Evolutionary conservation across 2,329 filamentous ascomycete species (phyloP).

Genomic region (Sarocladium oryzae): DNA sequence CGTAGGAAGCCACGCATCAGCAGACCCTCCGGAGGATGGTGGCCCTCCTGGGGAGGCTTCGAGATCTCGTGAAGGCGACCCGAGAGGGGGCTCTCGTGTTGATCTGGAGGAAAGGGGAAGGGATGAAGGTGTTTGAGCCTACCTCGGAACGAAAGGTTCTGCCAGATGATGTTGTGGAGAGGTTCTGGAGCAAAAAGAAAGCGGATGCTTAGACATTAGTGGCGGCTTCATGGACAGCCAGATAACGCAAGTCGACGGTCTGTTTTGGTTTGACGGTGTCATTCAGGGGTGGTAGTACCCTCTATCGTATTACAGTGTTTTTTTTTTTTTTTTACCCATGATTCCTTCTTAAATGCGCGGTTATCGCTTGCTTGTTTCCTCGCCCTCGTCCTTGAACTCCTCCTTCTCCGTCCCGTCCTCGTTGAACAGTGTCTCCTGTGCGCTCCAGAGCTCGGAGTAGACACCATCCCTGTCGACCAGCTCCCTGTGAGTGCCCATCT

Average conservation of each 20-base stretch:
- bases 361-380: neutral
- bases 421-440: conserved; percentile 55
- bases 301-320: too few species aligned
- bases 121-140: neutral
- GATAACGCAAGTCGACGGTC: too few species aligned
- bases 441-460: conserved; percentile 87
- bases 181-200: neutral
- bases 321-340: too few species aligned
- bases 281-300: too few species aligned
- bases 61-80: neutral
- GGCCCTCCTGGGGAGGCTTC: neutral
- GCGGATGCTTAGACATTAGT: neutral
- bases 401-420: conserved; percentile 38
- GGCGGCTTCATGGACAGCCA: too few species aligned
- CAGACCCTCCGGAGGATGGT: conserved; percentile 1
- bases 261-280: too few species aligned
- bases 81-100: neutral
- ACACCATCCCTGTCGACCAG: conserved; percentile 72
- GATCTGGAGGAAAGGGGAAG: neutral
- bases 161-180: neutral
- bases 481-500: conserved; percentile 81
- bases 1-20: neutral
- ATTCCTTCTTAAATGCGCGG: too few species aligned
- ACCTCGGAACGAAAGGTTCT: neutral
- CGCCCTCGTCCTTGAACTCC: conserved; percentile 20